Conservation (phyloP, 805 yeast genomes). For the Starmerella khaoyaiensis region DNA sequence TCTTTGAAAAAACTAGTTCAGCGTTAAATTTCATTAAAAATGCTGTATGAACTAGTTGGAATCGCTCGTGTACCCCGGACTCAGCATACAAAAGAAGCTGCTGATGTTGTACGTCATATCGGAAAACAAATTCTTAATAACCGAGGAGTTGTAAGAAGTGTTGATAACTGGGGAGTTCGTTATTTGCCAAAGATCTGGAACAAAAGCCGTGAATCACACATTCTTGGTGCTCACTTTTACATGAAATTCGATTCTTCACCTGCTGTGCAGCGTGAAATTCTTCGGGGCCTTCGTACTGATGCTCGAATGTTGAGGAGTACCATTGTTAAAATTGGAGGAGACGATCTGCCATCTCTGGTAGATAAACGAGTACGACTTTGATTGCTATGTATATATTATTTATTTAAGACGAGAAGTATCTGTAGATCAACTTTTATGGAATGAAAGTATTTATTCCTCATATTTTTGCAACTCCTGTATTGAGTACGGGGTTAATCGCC, state of each 20-base stretch:
- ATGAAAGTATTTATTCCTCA: too few species aligned
- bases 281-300: constrained; percentile 68
- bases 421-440: too few species aligned
- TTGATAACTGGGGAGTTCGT: constrained; percentile 65
- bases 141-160: constrained; percentile 85
- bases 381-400: too few species aligned
- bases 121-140: constrained; percentile 74
- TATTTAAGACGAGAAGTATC: too few species aligned
- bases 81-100: constrained; percentile 45
- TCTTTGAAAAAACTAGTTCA: too few species aligned
- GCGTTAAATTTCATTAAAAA: constrained; percentile 28
- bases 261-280: constrained; percentile 72
- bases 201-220: constrained; percentile 78
- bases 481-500: too few species aligned
- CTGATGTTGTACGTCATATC: constrained; percentile 51
- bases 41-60: constrained; percentile 85
- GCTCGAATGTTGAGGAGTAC: constrained; percentile 81
- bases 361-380: constrained; percentile 8
- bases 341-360: constrained; percentile 19
- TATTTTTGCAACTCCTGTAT: too few species aligned
- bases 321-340: constrained; percentile 39
- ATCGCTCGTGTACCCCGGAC: constrained; percentile 61
- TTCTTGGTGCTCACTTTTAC: constrained; percentile 78
- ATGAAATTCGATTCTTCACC: constrained; percentile 79
- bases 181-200: constrained; percentile 69